Conservation (phyloP, 2,329 filamentous ascomycete genomes). For the Trichoderma afroharzianum region DNA sequence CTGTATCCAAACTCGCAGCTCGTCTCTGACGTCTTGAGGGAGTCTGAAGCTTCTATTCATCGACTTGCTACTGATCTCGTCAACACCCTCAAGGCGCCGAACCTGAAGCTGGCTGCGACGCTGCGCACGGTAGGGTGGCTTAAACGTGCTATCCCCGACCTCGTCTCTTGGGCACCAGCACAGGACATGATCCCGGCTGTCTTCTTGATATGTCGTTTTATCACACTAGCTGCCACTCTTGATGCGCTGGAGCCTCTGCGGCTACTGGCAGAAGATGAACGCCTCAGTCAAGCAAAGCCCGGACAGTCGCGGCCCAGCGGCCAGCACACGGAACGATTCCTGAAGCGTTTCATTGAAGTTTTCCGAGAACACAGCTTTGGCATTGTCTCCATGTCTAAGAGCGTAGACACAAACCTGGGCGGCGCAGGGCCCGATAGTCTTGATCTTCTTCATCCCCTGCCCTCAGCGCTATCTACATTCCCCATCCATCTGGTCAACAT, state of each 20-base stretch:
- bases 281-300: slow-evolving; percentile 42
- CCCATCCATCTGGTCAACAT: slow-evolving; percentile 78
- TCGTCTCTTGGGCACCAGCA: slow-evolving; percentile 39
- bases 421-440: slow-evolving; percentile 19
- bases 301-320: slow-evolving; percentile 60
- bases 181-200: slow-evolving; percentile 75
- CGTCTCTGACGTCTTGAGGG: slow-evolving; percentile 65
- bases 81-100: slow-evolving; percentile 67
- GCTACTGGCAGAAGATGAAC: slow-evolving; percentile 87
- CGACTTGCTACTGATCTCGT: slow-evolving; percentile 85
- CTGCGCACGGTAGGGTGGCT: slow-evolving; percentile 92
- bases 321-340: slow-evolving; percentile 88
- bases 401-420: slow-evolving; percentile 56
- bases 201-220: slow-evolving; percentile 82
- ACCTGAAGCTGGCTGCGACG: slow-evolving; percentile 82
- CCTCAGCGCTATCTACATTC: slow-evolving; percentile 77
- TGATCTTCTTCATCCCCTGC: slow-evolving; percentile 55
- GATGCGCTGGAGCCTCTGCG: slow-evolving; percentile 80
- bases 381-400: slow-evolving; percentile 91
- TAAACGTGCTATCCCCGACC: slow-evolving; percentile 77
- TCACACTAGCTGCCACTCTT: slow-evolving; percentile 74
- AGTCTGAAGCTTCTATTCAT: slow-evolving; percentile 84
- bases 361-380: slow-evolving; percentile 97
- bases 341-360: slow-evolving; percentile 95
- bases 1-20: slow-evolving; percentile 78